phyloP scores from a whole-genome alignment of 495 filamentous ascomycete species.

The Penicillium canescens region DNA sequence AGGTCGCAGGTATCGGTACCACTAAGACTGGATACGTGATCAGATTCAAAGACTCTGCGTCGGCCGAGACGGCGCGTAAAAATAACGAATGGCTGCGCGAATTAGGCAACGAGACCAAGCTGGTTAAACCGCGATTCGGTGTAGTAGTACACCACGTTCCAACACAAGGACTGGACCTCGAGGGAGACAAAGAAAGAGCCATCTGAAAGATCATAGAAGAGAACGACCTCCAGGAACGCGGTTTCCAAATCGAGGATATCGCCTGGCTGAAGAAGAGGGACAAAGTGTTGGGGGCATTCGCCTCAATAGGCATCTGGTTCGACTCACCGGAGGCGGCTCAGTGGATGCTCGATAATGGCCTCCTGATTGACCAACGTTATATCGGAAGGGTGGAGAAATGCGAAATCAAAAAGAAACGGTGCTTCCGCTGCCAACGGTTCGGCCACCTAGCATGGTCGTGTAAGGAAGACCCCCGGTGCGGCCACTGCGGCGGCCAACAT shows the following conservation, averaged over 20 bases:
- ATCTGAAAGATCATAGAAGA: neutral
- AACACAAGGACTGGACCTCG: conserved; percentile 20
- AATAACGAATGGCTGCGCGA: conserved; percentile 7
- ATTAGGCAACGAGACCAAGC: conserved; percentile 22
- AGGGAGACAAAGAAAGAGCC: conserved; percentile 8
- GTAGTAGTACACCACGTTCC: conserved; percentile 23
- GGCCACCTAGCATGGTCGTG: conserved; percentile 28
- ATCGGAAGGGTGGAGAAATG: conserved; percentile 17
- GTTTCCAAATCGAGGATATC: neutral
- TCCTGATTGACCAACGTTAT: neutral
- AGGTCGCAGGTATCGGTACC: conserved; percentile 17
- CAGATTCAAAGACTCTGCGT: conserved; percentile 19
- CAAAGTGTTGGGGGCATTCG: neutral
- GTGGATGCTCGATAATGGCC: neutral
- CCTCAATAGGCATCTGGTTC: conserved; percentile 8
- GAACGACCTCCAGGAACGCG: neutral
- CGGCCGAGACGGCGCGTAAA: conserved; percentile 12
- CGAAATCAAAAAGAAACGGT: conserved; percentile 23
- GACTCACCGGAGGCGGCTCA: conserved; percentile 2
- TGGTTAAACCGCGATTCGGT: conserved; percentile 20
- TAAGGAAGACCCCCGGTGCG: conserved; percentile 27
- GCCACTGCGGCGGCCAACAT: conserved; percentile 23
- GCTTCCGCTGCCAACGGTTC: conserved; percentile 24
- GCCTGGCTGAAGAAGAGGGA: conserved; percentile 8
- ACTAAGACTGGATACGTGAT: conserved; percentile 25